Evolutionary conservation across 2,329 filamentous ascomycete species (phyloP).

Genomic region (Alternaria sp.): DNA sequence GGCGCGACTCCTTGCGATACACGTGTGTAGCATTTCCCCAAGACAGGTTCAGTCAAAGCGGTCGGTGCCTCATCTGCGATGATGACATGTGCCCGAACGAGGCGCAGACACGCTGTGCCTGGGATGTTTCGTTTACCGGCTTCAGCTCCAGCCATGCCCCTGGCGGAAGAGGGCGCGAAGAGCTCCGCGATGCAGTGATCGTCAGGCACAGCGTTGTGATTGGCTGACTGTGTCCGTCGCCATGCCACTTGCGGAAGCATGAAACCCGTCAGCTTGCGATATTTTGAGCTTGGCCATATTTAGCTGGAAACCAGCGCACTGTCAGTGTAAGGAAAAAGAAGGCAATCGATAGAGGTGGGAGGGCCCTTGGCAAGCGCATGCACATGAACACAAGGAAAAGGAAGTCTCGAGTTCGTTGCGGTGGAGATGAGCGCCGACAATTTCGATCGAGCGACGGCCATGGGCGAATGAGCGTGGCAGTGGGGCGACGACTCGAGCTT

Average conservation of each 20-base stretch:
- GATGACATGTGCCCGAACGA: constrained; percentile 13
- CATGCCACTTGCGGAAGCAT: constrained; percentile 32
- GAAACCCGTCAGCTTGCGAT: constrained; percentile 34
- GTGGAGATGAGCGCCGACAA: constrained; percentile 6
- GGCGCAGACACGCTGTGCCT: constrained; percentile 22
- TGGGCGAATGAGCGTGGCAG: neutral
- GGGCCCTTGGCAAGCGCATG: neutral
- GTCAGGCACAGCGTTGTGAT: constrained; percentile 24
- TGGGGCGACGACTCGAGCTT: neutral
- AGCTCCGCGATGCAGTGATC: constrained; percentile 41
- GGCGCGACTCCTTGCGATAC: constrained; percentile 14
- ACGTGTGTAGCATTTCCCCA: constrained; percentile 17
- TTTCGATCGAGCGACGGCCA: neutral
- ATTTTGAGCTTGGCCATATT: constrained; percentile 22
- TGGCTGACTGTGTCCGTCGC: constrained; percentile 24
- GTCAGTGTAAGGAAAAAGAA: constrained; percentile 9
- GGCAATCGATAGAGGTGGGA: neutral
- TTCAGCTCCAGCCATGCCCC: constrained; percentile 28
- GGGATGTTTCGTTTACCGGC: constrained; percentile 28
- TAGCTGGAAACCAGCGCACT: constrained; percentile 19
- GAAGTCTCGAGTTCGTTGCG: constrained; percentile 1
- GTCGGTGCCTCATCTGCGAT: constrained; percentile 8
- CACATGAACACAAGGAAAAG: neutral
- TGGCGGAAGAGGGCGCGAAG: constrained; percentile 16
- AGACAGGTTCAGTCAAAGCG: constrained; percentile 1